Base-by-base conservation (phyloP, 2,329 filamentous ascomycete genomes). In the Fusarium stilboides region DNA sequence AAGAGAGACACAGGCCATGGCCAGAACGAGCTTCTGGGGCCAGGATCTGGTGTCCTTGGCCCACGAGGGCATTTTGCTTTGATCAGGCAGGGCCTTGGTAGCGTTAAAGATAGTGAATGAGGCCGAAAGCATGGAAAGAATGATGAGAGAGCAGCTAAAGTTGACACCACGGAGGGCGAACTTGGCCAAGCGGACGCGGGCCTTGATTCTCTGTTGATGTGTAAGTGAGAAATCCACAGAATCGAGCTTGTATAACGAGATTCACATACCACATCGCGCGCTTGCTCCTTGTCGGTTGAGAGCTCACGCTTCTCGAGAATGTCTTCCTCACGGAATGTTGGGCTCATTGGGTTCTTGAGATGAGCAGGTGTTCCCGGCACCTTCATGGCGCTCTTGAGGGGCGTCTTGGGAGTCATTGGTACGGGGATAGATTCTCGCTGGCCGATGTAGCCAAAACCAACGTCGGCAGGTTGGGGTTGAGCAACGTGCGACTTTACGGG, bases 121-220 rank as follows among this genome's bases (percentile, higher is more conserved):
- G n/a, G 93, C 88, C 15, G 92, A 90, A 55, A 99, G 84, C 88
- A 99, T 95, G 66, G 94, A 86, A 60, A 99, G 87, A 70, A 99
- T 93, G 78, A 99, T 98, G 64, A 98, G 86, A 79, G 93, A 95
- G 85, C 96, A 99, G 80, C 93, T 94, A 81, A 99, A 98, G 86
- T 95, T 98, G 82, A 98, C 92, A 58, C 94, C 92, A 70, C 96
- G 92, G n/a, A 99, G 90, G 67, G 97, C 89, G 74, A 98, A 91
- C 84, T 99, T 99, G 73, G 95, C 96, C 80, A 98, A 86, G 46
- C 96, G 90, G 34, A 98, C 94, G 72, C 94, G 89, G 36, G 91
- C 91, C 84, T 98, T 98, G 79, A 97, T 89, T 91, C 92, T 97
- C 95, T 97, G 77, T 46, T 61, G 8, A 57, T 26, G 42, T 72